A percentile compares a stretch with the other conserved stretches of the same genome.
phyloP scores from a whole-genome alignment of 2,329 filamentous ascomycete genomes.

The Fusarium albosuccineum region DNA sequence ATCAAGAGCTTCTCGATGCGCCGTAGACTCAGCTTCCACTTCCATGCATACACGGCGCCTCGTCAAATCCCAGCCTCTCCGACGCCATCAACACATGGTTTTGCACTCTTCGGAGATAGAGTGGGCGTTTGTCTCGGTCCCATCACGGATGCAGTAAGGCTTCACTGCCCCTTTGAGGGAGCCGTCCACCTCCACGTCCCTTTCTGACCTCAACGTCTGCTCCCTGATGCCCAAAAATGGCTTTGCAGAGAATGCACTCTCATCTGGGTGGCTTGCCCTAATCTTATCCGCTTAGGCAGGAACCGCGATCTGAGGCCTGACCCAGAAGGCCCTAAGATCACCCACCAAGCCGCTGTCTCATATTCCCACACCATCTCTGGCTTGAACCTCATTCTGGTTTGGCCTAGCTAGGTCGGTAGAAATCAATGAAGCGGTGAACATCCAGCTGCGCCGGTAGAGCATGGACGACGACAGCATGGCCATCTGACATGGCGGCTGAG shows the following conservation, averaged over 20 bases:
- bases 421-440: no score
- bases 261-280: conserved; percentile 34
- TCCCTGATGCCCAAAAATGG: conserved; percentile 6
- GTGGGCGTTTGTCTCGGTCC: conserved; percentile 24
- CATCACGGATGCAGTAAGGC: conserved; percentile 25
- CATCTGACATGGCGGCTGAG: conserved; percentile 6
- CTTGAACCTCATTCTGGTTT: background rate
- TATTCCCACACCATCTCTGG: conserved; percentile 13
- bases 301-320: conserved; percentile 2
- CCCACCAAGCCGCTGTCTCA: conserved; percentile 35
- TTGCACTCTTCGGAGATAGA: background rate
- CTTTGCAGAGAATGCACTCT: conserved; percentile 10
- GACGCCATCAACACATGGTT: background rate
- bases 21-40: conserved; percentile 9
- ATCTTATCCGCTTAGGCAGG: conserved; percentile 26
- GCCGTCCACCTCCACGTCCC: conserved; percentile 20
- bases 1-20: conserved; percentile 1
- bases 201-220: conserved; percentile 14
- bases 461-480: background rate
- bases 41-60: conserved; percentile 1
- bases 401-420: no score
- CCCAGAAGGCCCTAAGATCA: conserved; percentile 18
- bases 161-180: conserved; percentile 19
- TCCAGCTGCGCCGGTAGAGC: background rate
- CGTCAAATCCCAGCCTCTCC: conserved; percentile 8